Base-by-base conservation (phyloP, 495 filamentous ascomycete species). In the Aspergillus bridgeri region DNA sequence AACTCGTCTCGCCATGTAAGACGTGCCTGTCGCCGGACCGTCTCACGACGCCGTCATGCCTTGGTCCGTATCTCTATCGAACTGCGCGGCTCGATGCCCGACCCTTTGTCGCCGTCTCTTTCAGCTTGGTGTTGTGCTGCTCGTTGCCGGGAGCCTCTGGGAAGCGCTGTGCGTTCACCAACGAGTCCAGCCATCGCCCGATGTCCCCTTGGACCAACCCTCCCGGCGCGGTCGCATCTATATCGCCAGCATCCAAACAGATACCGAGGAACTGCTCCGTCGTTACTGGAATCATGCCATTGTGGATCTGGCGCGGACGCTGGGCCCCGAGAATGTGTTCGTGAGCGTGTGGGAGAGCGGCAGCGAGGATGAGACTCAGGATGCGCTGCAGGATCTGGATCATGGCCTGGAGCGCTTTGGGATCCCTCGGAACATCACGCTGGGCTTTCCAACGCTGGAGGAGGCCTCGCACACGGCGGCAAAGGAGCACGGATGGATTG, bases 271-370 rank as follows among this genome's bases (percentile, higher is more conserved):
- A 5, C 6, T 29, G 0, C 8, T 50, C 8, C 48, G 48, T 15
- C 21, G 24, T n/a, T n/a, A 50, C 17, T 50, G 88, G 83, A 90
- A 89, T 69, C 86, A 84, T 27, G 83, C 81, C 2, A 69, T 91
- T 6, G 22, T 87, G 2, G 72, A 80, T 1, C 74, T 91, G 42
- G 76, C 81, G n/a, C 62, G 73, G 24, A 61, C 77, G n/a, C 71
- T 90, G 1, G 89, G 88, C 0, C 60, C 81, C 0, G 75, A 79
- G 19, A 90, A 91, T 62, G 77, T 90, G 13, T 90, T 82, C 62
- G 79, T 92, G 47, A 85, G 82, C 42, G 77, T 90, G 19, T 82
- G 83, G 59, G 89, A 91, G 62, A 86, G 82, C 54, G 88, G 87
- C 6, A 89, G 86, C 65, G 86, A 80, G 74, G 89, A 92, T 68